Evolutionary conservation across 2,329 filamentous ascomycete genomes (phyloP).

Genomic region (Colletotrichum camelliae): DNA sequence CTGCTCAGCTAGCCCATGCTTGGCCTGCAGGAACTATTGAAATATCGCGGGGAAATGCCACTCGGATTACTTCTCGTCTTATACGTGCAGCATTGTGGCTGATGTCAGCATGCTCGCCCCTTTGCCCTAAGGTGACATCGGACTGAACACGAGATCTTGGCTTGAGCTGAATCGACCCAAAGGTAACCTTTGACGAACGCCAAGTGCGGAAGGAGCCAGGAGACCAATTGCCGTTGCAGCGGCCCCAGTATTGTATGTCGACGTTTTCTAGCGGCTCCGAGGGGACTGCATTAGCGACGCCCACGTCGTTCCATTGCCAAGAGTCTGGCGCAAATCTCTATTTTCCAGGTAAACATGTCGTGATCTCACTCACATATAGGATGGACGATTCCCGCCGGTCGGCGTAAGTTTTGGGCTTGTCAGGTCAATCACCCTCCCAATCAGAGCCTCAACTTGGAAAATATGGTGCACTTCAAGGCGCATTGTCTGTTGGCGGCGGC

Average conservation of each 20-base stretch:
- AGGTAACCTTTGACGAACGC: neutral
- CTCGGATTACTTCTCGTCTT: neutral
- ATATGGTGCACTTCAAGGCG: constrained; percentile 22
- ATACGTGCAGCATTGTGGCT: neutral
- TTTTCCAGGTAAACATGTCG: neutral
- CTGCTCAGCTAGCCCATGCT: neutral
- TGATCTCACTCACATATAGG: constrained; percentile 7
- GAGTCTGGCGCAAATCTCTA: neutral
- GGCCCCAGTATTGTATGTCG: neutral
- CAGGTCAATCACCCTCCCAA: neutral
- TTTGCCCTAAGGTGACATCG: neutral
- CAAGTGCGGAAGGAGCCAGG: constrained; percentile 1
- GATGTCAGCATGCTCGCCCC: neutral
- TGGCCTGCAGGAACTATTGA: neutral
- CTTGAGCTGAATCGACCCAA: neutral
- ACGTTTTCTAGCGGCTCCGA: constrained; percentile 7
- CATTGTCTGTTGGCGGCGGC: constrained; percentile 18
- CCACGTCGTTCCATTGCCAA: neutral
- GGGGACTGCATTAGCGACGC: constrained; percentile 1
- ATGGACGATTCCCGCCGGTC: neutral
- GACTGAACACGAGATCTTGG: neutral
- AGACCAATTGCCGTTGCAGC: neutral
- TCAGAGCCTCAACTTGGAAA: neutral
- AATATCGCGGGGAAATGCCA: neutral
- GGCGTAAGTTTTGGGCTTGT: neutral